A percentile compares a stretch with the other conserved stretches of the same genome.
These are phyloP conservation scores for Elsinoe arachidis DNA, from an alignment of 2,329 filamentous ascomycete species.

Conservation along the genomic window DNA sequence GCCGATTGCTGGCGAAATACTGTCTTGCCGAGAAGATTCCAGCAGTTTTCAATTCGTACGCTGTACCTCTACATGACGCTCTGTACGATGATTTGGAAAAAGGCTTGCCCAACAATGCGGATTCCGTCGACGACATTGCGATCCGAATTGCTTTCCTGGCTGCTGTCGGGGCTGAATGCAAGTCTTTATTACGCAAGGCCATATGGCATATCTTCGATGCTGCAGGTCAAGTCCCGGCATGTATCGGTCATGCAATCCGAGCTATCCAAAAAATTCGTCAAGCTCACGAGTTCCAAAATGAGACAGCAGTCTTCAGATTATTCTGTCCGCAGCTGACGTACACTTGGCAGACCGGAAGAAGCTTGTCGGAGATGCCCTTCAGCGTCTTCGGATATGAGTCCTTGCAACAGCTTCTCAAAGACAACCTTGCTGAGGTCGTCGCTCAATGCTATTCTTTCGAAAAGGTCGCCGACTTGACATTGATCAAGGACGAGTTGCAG, in stretches of 20 bases:
- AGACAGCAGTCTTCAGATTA: conserved; percentile 66
- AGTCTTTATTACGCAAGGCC: conserved; percentile 74
- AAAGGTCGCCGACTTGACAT: conserved; percentile 53
- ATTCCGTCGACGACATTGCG: conserved; percentile 72
- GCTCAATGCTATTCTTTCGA: conserved; percentile 77
- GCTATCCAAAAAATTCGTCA: conserved; percentile 61
- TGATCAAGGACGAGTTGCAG: conserved; percentile 52
- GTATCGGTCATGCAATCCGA: conserved; percentile 60
- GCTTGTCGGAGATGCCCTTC: conserved; percentile 67
- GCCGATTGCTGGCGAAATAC: conserved; percentile 65
- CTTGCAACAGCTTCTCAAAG: conserved; percentile 58
- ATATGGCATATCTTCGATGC: conserved; percentile 94
- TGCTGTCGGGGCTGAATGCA: conserved; percentile 71
- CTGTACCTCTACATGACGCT: conserved; percentile 73
- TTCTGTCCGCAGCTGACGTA: conserved; percentile 86
- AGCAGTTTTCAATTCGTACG: conserved; percentile 67
- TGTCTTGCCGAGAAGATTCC: conserved; percentile 62
- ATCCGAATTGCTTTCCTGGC: conserved; percentile 70
- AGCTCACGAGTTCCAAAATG: conserved; percentile 54
- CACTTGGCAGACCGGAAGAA: conserved; percentile 69
- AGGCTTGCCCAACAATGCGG: conserved; percentile 63
- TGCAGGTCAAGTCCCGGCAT: conserved; percentile 60
- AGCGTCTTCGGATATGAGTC: conserved; percentile 71
- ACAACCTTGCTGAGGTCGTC: conserved; percentile 67
- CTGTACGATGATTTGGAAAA: conserved; percentile 78